Base-by-base conservation (phyloP, 139 green algal genomes). In the Cymbomonas tetramitiformis region DNA sequence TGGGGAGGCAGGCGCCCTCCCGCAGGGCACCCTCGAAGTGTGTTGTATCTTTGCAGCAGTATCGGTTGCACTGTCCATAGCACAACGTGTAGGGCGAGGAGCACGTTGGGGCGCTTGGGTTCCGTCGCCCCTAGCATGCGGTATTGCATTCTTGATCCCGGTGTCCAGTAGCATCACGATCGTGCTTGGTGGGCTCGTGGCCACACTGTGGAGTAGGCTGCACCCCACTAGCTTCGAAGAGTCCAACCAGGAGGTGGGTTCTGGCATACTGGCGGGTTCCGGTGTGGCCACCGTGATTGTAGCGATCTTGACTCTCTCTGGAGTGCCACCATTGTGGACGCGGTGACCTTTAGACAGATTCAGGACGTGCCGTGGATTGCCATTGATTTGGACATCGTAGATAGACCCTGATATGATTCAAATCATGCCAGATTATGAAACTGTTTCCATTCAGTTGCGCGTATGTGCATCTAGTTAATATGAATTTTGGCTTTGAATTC, bases 121-220 rank as follows among this genome's bases (percentile, higher is more conserved):
- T 36, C n/a, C 15, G 12, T 30, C 21, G 30, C 30, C 49, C 3
- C 4, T n/a, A 38, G 2, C 2, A 18, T 34, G 25, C 2, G 54
- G 54, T 18, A 62, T 62, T 3, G 54, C 54, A 3, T 62, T 62
- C 6, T 38, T 62, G 24, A 62, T 62, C 25, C 54, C 54, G 7
- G 38, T 39, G 8, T 36, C 38, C 19, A 38, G 34, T 49, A 48
- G 30, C 54, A 18, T 53, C 21, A 56, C 28, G 6, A 51, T 62
- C 39, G 38, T 30, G 21, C 10, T 33, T 8, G 36, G 36, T 2
- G 54, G 30, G 21, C 2, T 30, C 36, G 38, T 8, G 1, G 24
- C 38, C 4, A 39, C 19, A 2, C 29, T 19, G 1, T 62, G 54
- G 54, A 7, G 25, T 28, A 21, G 38, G 39, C 18, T 21, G 18